Percentiles rank a stretch among this genome's conserved stretches.
Conservation (phyloP, 1,284 basidiomycete species). For the Ustilago lituana region DNA sequence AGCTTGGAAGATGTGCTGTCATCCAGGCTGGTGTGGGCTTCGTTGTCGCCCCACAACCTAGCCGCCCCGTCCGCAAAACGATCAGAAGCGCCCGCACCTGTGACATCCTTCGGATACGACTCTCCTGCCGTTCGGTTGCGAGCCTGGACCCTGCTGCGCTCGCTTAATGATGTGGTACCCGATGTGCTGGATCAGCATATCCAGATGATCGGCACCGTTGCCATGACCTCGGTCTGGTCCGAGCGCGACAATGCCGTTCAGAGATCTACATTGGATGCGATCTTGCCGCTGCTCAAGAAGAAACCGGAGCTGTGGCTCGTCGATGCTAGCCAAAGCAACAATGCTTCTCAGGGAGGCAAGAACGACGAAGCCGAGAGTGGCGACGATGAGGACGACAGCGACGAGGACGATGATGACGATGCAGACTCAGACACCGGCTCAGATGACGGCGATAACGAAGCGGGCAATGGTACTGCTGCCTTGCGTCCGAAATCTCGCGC, state of each 20-base stretch:
- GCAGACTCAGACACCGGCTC: conserved; percentile 13
- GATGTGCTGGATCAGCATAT: conserved; percentile 36
- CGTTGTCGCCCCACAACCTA: conserved; percentile 33
- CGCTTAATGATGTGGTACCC: conserved; percentile 19
- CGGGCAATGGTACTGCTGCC: not conserved
- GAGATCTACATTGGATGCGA: conserved; percentile 47
- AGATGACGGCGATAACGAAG: conserved; percentile 1
- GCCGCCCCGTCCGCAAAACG: conserved; percentile 5
- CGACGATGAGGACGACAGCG: conserved; percentile 24
- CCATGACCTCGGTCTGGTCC: conserved; percentile 56
- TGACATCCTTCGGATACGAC: conserved; percentile 45
- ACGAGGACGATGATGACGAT: conserved; percentile 35
- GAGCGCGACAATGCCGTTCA: conserved; percentile 60
- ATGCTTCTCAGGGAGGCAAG: not conserved
- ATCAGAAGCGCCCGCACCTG: conserved; percentile 1
- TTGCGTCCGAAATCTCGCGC: conserved; percentile 24
- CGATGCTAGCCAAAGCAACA: not conserved
- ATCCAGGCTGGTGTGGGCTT: conserved; percentile 51
- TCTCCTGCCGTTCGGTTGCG: conserved; percentile 51
- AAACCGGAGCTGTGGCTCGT: conserved; percentile 63
- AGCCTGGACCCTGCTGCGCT: conserved; percentile 53
- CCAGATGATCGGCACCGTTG: conserved; percentile 36
- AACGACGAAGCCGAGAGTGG: conserved; percentile 7
- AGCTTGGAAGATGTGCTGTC: conserved; percentile 43
- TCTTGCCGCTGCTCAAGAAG: conserved; percentile 55